These are phyloP conservation scores for Penicillium sp. DNA, from an alignment of 2,329 filamentous ascomycete genomes.

Conservation along the genomic window DNA sequence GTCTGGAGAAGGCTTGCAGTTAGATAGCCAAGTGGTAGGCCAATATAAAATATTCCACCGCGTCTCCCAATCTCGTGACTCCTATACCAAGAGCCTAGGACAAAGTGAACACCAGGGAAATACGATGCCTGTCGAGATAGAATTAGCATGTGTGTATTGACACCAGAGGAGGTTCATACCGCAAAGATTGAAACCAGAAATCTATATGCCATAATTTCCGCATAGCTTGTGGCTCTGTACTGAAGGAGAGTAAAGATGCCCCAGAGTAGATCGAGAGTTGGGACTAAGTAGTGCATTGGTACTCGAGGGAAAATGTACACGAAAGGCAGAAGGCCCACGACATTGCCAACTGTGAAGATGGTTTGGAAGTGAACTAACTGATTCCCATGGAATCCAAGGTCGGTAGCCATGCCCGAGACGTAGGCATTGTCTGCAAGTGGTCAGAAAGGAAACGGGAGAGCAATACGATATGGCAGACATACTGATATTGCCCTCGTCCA, in stretches of 20 bases:
- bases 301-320: conserved; percentile 47
- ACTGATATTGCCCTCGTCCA: conserved; percentile 27
- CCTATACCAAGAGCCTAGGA: conserved; percentile 48
- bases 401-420: conserved; percentile 26
- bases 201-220: conserved; percentile 51
- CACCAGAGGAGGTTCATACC: conserved; percentile 18
- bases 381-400: conserved; percentile 44
- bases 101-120: conserved; percentile 36
- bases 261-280: conserved; percentile 52
- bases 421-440: conserved; percentile 22
- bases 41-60: conserved; percentile 52
- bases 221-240: conserved; percentile 47
- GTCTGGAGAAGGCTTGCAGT: conserved; percentile 51
- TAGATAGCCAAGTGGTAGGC: conserved; percentile 49
- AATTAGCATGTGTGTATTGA: background rate
- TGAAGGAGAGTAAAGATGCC: conserved; percentile 56
- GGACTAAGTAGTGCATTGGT: conserved; percentile 50
- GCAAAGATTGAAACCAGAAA: conserved; percentile 56
- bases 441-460: background rate
- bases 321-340: conserved; percentile 51
- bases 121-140: conserved; percentile 27
- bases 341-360: conserved; percentile 50
- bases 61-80: conserved; percentile 47
- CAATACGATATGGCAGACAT: background rate
- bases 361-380: conserved; percentile 55